These are phyloP conservation scores for Fusarium zealandicum DNA, from an alignment of 2,329 filamentous ascomycete species.

Conservation along the genomic window DNA sequence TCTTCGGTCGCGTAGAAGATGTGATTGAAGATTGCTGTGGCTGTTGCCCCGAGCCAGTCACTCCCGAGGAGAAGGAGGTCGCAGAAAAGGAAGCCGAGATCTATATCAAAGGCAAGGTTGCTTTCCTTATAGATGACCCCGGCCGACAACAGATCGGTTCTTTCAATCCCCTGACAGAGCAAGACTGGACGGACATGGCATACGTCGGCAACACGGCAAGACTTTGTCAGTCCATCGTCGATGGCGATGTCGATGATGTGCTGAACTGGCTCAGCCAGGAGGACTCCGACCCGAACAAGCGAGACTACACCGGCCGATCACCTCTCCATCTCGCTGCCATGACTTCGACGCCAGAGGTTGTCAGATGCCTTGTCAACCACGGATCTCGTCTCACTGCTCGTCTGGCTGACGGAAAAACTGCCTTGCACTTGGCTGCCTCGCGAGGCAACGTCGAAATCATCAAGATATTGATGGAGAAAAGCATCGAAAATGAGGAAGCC, in stretches of 20 bases:
- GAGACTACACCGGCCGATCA: slow-evolving; percentile 80
- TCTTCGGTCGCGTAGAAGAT: slow-evolving; percentile 79
- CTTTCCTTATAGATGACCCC: slow-evolving; percentile 81
- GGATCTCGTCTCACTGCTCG: slow-evolving; percentile 77
- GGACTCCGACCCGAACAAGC: slow-evolving; percentile 71
- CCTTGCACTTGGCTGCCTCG: slow-evolving; percentile 81
- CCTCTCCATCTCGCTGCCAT: slow-evolving; percentile 80
- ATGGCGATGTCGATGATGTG: slow-evolving; percentile 74
- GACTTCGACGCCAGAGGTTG: slow-evolving; percentile 72
- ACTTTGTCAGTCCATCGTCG: slow-evolving; percentile 82
- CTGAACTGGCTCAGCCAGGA: slow-evolving; percentile 73
- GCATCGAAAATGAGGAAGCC: slow-evolving; percentile 74
- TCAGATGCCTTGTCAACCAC: slow-evolving; percentile 73
- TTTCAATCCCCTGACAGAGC: slow-evolving; percentile 81
- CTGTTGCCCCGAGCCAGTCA: slow-evolving; percentile 73
- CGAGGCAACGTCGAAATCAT: slow-evolving; percentile 74
- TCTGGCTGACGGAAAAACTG: slow-evolving; percentile 79
- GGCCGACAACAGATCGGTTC: slow-evolving; percentile 75
- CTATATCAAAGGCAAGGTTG: slow-evolving; percentile 76
- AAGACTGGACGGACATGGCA: slow-evolving; percentile 92
- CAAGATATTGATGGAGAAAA: slow-evolving; percentile 75
- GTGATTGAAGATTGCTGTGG: slow-evolving; percentile 84
- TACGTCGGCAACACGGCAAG: slow-evolving; percentile 81
- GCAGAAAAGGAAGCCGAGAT: slow-evolving; percentile 76
- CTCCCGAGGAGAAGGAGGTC: slow-evolving; percentile 74